Percentiles rank a stretch among this genome's conserved stretches.
Evolutionary conservation across 1,139 yeast species (phyloP).

Genomic region (Saccharomyces hybrid): DNA sequence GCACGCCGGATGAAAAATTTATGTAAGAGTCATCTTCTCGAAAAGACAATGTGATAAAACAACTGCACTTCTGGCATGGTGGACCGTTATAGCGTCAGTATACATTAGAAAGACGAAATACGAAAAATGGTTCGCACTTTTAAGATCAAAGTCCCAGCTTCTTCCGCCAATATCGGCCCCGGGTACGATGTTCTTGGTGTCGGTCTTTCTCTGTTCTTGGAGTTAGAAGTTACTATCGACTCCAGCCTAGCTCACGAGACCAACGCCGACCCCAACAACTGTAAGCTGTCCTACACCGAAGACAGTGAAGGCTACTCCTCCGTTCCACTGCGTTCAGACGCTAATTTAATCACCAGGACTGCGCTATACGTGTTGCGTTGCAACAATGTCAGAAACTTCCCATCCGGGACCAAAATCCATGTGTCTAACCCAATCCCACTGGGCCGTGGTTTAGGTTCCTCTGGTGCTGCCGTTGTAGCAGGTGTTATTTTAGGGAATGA

Average conservation of each 20-base stretch:
- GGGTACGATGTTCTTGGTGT: slow-evolving; percentile 95
- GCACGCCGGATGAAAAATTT: background rate
- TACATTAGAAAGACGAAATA: background rate
- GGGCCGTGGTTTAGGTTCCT: slow-evolving; percentile 94
- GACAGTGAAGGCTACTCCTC: slow-evolving; percentile 62
- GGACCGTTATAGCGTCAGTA: background rate
- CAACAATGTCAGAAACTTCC: slow-evolving; percentile 66
- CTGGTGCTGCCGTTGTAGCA: slow-evolving; percentile 98
- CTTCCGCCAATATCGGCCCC: slow-evolving; percentile 96
- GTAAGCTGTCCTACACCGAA: slow-evolving; percentile 61
- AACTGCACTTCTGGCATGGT: background rate
- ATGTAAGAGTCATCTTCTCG: background rate
- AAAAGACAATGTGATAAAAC: background rate
- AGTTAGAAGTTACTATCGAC: slow-evolving; percentile 60
- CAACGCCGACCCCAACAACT: slow-evolving; percentile 57
- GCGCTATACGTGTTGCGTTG: slow-evolving; percentile 87
- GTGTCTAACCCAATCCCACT: slow-evolving; percentile 88
- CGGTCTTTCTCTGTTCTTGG: slow-evolving; percentile 68
- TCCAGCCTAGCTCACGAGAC: slow-evolving; percentile 40
- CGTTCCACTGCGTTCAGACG: slow-evolving; percentile 71
- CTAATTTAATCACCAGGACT: slow-evolving; percentile 81
- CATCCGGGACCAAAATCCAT: slow-evolving; percentile 72
- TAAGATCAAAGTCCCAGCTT: slow-evolving; percentile 79
- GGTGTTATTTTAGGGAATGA: slow-evolving; percentile 91
- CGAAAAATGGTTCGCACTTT: slow-evolving; percentile 38